phyloP scores from a whole-genome alignment of 371 early-diverging fungal genomes.

The Mortierella sp. region DNA sequence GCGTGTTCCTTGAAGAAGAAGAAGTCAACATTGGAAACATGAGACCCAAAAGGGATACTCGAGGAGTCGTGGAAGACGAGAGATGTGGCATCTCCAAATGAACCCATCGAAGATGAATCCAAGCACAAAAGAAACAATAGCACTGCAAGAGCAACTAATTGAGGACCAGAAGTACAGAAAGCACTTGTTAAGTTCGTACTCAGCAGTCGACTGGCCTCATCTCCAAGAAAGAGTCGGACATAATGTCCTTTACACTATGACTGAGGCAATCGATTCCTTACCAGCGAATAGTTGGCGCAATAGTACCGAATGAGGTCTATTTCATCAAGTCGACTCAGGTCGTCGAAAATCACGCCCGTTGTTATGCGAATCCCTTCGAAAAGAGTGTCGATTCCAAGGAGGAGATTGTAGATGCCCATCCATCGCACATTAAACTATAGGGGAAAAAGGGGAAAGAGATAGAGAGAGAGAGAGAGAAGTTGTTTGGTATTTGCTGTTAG shows the following conservation, averaged over 20 bases:
- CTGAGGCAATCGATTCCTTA: constrained; percentile 10
- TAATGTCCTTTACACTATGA: neutral
- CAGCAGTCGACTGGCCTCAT: neutral
- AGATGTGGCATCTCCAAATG: constrained; percentile 37
- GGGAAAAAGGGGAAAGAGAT: no score
- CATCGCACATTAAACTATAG: constrained; percentile 37
- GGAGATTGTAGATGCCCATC: constrained; percentile 45
- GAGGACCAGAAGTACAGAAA: neutral
- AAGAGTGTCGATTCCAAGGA: constrained; percentile 34
- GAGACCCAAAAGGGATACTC: constrained; percentile 14
- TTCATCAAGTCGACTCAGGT: constrained; percentile 22
- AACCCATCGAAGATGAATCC: constrained; percentile 45
- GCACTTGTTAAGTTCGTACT: neutral
- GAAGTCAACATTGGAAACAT: constrained; percentile 30
- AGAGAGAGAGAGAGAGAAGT: no score
- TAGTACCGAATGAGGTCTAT: constrained; percentile 24
- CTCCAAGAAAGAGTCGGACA: neutral
- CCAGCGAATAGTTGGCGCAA: constrained; percentile 28
- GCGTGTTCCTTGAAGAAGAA: neutral
- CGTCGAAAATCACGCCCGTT: constrained; percentile 36
- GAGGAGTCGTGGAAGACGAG: neutral
- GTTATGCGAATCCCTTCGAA: constrained; percentile 40
- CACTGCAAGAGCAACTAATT: constrained; percentile 27
- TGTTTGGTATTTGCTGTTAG: no score
- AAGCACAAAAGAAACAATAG: constrained; percentile 43